Conservation (phyloP, 1,139 yeast species). For the Insectozyma bohioensis region DNA sequence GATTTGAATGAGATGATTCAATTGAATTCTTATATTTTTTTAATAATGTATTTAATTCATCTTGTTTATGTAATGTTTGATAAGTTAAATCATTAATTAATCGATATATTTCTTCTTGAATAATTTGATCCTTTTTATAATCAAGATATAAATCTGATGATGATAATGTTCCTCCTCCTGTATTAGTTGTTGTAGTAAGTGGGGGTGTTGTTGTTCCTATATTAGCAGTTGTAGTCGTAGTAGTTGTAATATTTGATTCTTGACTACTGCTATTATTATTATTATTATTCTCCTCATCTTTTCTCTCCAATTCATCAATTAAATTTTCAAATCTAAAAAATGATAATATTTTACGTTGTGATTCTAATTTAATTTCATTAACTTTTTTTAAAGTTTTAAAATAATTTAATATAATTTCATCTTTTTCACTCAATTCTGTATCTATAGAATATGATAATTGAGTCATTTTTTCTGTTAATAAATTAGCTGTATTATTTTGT, state of each 20-base stretch:
- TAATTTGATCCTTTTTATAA: conserved; percentile 29
- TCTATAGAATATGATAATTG: conserved; percentile 42
- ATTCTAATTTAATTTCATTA: conserved; percentile 29
- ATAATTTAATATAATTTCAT: conserved; percentile 31
- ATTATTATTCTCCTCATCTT: conserved; percentile 3
- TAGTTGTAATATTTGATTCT: conserved; percentile 7
- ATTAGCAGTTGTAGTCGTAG: no score
- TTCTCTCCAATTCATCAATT: conserved; percentile 18
- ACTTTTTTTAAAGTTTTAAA: conserved; percentile 28
- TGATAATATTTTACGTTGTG: conserved; percentile 35
- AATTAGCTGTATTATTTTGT: conserved; percentile 34
- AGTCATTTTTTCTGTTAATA: conserved; percentile 40
- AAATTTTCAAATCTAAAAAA: conserved; percentile 41
- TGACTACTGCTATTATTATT: conserved; percentile 10
- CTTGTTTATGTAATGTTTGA: conserved; percentile 34
- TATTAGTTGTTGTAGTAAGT: no score
- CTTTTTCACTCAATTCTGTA: conserved; percentile 40
- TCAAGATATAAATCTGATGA: conserved; percentile 18
- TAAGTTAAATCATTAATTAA: conserved; percentile 41
- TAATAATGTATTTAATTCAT: conserved; percentile 26
- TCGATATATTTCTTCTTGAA: conserved; percentile 46
- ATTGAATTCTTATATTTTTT: conserved; percentile 18
- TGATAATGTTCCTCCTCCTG: not conserved
- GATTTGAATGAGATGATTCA: conserved; percentile 13
- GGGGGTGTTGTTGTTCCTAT: no score